Base-by-base conservation (phyloP, 805 yeast genomes). In the Ogataea glucozyma region DNA sequence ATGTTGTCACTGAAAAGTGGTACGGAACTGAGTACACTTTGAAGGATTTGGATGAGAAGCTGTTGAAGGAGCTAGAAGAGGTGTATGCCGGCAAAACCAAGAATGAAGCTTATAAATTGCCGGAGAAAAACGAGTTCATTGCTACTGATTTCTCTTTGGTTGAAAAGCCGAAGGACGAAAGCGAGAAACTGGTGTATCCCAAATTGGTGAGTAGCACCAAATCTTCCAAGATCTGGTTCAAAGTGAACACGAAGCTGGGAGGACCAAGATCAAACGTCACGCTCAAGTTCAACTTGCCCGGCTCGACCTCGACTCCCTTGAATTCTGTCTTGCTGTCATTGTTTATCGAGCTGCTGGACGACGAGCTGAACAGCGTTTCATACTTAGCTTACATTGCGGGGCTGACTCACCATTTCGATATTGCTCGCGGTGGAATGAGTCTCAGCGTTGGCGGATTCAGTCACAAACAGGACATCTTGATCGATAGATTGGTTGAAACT, bases 341-440 rank as follows among this genome's bases (percentile, higher is more conserved):
- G 32, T 79, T 79, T 60, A 75, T 81, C 23, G 91, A 87, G 37
- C 61, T 91, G 46, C 64, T 91, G 17, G 85, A 79, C 40, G 97
- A 90, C 57, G 79, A 78, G 26, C 69, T 93, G 49, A 80, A 79
- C 53, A 90, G 88, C 55, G 66, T 81, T 40, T 79, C 88, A 8
- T 91, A 91, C 56, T 85, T 86, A 57, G 97, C 99, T 1, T 76
- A 79, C 7, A 72, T 89, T 42, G 96, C 93, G 2, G 93, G 93
- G 0, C 72, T 88, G 44, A 67, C 73, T 39, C 80, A 81, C 45
- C 65, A 72, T 2, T 71, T 90, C 30, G 64, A 72, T 22, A 68
- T 76, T 45, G 77, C 83, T 42, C 75, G 83, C 48, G 88, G 83
- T 51, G 96, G 97, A 0, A 56, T 90, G 30, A 75, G 76, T 29